phyloP scores from a whole-genome alignment of 129 eudicot species.

The Lonicera japonica region DNA sequence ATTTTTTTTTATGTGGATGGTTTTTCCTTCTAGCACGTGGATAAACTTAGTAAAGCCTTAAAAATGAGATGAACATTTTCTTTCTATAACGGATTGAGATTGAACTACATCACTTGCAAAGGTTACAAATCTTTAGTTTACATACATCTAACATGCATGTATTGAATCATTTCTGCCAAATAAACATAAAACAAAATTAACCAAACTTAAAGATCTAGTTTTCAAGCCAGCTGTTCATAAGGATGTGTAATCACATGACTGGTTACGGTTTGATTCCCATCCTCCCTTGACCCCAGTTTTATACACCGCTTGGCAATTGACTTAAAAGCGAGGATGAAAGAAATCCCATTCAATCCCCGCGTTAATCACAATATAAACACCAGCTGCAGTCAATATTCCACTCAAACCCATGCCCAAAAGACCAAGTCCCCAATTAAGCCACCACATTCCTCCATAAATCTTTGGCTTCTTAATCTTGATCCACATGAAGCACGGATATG shows the following conservation, averaged over 20 bases:
- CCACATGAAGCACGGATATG: slow-evolving; percentile 61
- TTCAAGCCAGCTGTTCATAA: not conserved
- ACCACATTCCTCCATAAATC: slow-evolving; percentile 32
- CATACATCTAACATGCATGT: not conserved
- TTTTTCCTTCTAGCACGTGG: no score
- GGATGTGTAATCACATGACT: not conserved
- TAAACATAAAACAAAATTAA: not conserved
- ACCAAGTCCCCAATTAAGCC: slow-evolving; percentile 47
- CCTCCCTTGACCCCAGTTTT: no score
- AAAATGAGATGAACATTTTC: not conserved
- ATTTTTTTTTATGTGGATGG: no score
- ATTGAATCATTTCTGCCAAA: no score
- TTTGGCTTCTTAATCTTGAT: slow-evolving; percentile 43
- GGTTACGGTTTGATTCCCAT: no score
- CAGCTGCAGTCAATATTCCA: slow-evolving; percentile 40
- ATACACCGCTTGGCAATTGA: no score
- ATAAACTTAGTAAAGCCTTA: no score
- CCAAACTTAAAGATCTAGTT: not conserved
- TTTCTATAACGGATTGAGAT: not conserved
- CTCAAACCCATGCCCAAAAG: slow-evolving; percentile 39
- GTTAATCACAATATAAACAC: slow-evolving; percentile 37
- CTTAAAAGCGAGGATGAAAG: slow-evolving; percentile 36
- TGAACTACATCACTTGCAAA: not conserved
- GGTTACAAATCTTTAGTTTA: not conserved
- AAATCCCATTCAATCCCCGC: slow-evolving; percentile 34